A percentile compares a stretch with the other conserved stretches of the same genome.
phyloP scores from a whole-genome alignment of 352 stramenopile genomes.

The Globisporangium middletonii region DNA sequence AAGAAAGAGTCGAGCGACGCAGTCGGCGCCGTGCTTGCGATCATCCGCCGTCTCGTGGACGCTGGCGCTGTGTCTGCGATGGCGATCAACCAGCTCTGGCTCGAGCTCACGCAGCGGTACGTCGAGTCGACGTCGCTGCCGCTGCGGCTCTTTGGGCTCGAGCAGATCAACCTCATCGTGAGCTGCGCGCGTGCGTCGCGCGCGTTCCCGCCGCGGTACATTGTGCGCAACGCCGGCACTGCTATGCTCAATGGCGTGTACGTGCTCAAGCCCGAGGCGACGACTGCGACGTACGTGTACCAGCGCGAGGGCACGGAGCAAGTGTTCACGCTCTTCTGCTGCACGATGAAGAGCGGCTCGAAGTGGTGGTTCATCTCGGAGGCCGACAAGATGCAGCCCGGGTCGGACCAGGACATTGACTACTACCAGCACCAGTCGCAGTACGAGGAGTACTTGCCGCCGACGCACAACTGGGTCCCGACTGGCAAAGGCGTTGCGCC shows the following conservation, averaged over 20 bases:
- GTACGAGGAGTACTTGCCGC: slow-evolving; percentile 91
- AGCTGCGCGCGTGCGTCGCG: slow-evolving; percentile 72
- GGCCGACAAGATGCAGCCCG: slow-evolving; percentile 94
- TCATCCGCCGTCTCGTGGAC: slow-evolving; percentile 78
- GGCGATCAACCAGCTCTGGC: slow-evolving; percentile 71
- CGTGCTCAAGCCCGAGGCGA: slow-evolving; percentile 65
- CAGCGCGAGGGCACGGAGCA: slow-evolving; percentile 61
- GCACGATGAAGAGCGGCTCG: slow-evolving; percentile 96
- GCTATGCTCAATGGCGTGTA: slow-evolving; percentile 93
- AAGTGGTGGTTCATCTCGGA: slow-evolving; percentile 99
- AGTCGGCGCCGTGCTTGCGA: slow-evolving; percentile 71
- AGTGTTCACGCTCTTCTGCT: slow-evolving; percentile 95
- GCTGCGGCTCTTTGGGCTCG: slow-evolving; percentile 92
- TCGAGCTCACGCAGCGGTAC: slow-evolving; percentile 77
- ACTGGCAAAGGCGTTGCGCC: slow-evolving; percentile 68
- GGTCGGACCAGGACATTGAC: slow-evolving; percentile 97
- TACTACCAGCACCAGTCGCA: slow-evolving; percentile 98
- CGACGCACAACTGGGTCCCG: slow-evolving; percentile 85
- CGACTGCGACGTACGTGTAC: slow-evolving; percentile 70
- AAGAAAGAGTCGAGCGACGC: slow-evolving; percentile 86
- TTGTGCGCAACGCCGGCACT: slow-evolving; percentile 88
- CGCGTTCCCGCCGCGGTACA: slow-evolving; percentile 84
- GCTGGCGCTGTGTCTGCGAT: slow-evolving; percentile 38
- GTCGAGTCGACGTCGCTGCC: slow-evolving; percentile 91
- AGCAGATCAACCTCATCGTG: slow-evolving; percentile 92